Evolutionary conservation across 1,284 basidiomycete genomes (phyloP), one percentile per base, ranked within the genome.

Genomic region (Neolentinus lepideus): DNA sequence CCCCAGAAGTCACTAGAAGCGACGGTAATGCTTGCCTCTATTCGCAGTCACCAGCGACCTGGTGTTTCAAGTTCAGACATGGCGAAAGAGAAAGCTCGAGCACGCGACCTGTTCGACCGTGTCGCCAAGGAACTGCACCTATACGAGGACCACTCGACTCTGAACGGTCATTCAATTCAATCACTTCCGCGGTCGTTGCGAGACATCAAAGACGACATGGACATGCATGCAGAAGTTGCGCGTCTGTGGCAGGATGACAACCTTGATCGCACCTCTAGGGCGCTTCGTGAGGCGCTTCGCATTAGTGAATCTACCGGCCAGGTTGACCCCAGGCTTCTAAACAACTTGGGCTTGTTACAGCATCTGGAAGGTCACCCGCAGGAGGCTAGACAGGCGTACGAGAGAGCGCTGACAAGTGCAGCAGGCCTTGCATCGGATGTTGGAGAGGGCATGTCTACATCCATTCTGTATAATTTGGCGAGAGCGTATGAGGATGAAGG

Each of bases 381-480:
- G 35, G 76, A 85, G 58, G 85, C 83, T 12, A 71, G 79, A 59
- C 60, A 64, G 0, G 73, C 83, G 67, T 92, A 92, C 62, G 86
- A 91, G 64, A 77, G 70, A 45, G 85, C 89, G 1, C 69, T 92
- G 51, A 85, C 80, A 0, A 78, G 73, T 57, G 81, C 81, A 1
- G 69, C 80, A 1, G 66, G 67, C 26, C 71, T 80, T 16, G 75
- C 70, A 2, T 67, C 78, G 1, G 78, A 80, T 29, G 73, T 75
- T 22, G 78, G 79, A 0, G 88, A 91, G 64, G 79, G 75, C 1
- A 79, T 90, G 69, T 84, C 89, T 50, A 93, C 91, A 0, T 86
- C 90, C 0, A 81, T 94, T 29, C 71, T 94, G 52, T 97, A 92
- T 71, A 97, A 98, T 66, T 81, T 96, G 16, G 94, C 88, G 0